A percentile compares a stretch with the other conserved stretches of the same genome.
These are phyloP conservation scores for Emergomyces pasteurianus DNA, from an alignment of 2,329 filamentous ascomycete genomes.

Conservation along the genomic window DNA sequence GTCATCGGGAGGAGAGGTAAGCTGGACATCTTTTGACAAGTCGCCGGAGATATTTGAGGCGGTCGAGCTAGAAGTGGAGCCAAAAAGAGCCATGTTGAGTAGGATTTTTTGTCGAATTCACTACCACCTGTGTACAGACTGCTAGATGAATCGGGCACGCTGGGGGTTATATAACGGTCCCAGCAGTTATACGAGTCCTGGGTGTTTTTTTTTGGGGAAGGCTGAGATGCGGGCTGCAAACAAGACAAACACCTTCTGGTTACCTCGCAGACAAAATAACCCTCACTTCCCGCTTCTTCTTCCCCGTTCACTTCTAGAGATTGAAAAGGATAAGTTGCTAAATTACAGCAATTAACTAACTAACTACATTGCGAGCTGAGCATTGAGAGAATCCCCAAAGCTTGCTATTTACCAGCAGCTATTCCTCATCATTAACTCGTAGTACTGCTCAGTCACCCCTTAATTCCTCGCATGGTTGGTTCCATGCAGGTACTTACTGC, in stretches of 20 bases:
- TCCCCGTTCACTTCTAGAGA: too few species aligned
- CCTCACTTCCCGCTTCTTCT: too few species aligned
- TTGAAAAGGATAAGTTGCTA: too few species aligned
- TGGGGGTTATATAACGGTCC: background rate
- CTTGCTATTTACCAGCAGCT: too few species aligned
- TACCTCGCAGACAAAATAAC: background rate
- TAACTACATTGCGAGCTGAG: too few species aligned
- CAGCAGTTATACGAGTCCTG: background rate
- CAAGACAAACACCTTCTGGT: slow-evolving; percentile 5
- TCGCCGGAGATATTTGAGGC: slow-evolving; percentile 65
- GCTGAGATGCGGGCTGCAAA: slow-evolving; percentile 6
- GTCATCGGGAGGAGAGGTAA: slow-evolving; percentile 71
- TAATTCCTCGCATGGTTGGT: too few species aligned
- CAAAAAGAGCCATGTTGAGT: slow-evolving; percentile 6
- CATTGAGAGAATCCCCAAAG: too few species aligned
- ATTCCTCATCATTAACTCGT: too few species aligned
- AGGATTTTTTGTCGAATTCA: background rate
- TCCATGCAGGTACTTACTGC: too few species aligned
- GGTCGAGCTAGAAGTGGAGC: slow-evolving; percentile 35
- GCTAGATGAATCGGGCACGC: background rate
- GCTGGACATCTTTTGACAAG: slow-evolving; percentile 73
- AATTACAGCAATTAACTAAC: too few species aligned
- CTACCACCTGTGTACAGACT: background rate
- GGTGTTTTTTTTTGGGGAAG: too few species aligned
- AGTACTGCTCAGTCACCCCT: too few species aligned